Base-by-base conservation (phyloP, 1,284 basidiomycete genomes). In the Wolfiporia cocos region DNA sequence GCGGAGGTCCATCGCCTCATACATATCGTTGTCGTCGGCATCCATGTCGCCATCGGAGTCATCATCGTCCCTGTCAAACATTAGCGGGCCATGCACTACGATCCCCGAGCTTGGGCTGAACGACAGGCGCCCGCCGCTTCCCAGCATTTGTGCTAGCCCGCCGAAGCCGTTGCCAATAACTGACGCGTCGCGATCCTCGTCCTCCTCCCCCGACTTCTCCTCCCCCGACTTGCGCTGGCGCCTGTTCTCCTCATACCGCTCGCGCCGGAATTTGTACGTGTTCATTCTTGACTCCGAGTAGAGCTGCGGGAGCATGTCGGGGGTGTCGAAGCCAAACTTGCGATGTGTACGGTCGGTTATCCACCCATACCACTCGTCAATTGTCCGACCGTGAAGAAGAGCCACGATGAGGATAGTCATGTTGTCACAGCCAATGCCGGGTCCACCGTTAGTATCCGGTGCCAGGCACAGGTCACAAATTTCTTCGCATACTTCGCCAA, bases 401-500 rank as follows among this genome's bases (percentile, higher is more conserved):
- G 92, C 96, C 37, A 99, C 79, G 45, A 99, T 78, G 52, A 97
- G 78, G 42, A 96, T 74, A 0, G 96, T 99, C 96, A 99, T 99
- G 70, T 99, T 99, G 70, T 99, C 96, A 61, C 94, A 98, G 18
- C 96, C 96, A 48, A 98, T 90, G 14, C 96, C 95, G 33, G 78
- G 78, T 34, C 91, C 92, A 31, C 89, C 88, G 35, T 89, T 87
- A 2, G 91, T 89, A 61, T 97, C 92, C 1, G 94, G 93, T 10
- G 96, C 94, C 35, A 98, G 75, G 62, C 96, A 99, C 51, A 87
- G 84, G 50, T 93, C 88, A 67, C 96, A 96, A 55, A 97, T 81
- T 54, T 84, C 78, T 63, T 97, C 92, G 57, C 86, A 83, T 49
- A 98, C 91, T 59, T 92, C 83, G 20, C 68, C 57, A 11, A 99